These are phyloP conservation scores for Yarrowia keelungensis DNA, from an alignment of 805 yeast genomes.

Conservation along the genomic window DNA sequence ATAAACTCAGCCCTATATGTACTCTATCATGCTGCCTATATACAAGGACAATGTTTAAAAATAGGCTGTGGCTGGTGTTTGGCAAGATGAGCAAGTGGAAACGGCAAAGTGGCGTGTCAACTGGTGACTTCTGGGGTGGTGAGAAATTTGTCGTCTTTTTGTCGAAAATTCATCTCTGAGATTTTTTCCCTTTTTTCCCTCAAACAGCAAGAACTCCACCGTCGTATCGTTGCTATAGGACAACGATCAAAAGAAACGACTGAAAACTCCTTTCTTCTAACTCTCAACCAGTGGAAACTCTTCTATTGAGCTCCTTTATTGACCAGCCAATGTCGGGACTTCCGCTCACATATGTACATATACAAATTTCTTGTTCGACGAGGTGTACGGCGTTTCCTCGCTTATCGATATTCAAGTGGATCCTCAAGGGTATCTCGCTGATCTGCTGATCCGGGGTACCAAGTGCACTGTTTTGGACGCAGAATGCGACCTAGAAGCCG, in stretches of 20 bases:
- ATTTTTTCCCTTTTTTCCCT: too few relatives aligned
- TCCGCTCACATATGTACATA: background rate
- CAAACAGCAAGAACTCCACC: too few relatives aligned
- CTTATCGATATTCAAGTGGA: constrained; percentile 19
- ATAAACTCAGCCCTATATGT: background rate
- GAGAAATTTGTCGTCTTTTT: too few relatives aligned
- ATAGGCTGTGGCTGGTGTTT: constrained; percentile 7
- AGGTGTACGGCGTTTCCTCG: background rate
- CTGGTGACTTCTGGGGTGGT: too few relatives aligned
- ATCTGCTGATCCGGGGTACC: constrained; percentile 19
- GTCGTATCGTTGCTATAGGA: background rate
- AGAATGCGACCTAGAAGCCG: background rate
- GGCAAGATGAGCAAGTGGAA: background rate
- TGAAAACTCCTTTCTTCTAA: background rate
- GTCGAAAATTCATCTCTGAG: too few relatives aligned
- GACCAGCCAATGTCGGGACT: background rate
- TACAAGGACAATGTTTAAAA: background rate
- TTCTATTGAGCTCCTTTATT: background rate
- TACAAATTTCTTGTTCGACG: background rate
- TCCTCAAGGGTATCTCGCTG: constrained; percentile 21
- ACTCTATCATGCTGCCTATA: constrained; percentile 3
- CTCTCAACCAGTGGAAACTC: background rate
- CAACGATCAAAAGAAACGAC: constrained; percentile 9
- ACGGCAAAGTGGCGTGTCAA: too few relatives aligned
- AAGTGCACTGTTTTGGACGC: too few relatives aligned